Base-by-base conservation (phyloP, 2,329 filamentous ascomycete genomes). In the Metarhizium anisopliae region DNA sequence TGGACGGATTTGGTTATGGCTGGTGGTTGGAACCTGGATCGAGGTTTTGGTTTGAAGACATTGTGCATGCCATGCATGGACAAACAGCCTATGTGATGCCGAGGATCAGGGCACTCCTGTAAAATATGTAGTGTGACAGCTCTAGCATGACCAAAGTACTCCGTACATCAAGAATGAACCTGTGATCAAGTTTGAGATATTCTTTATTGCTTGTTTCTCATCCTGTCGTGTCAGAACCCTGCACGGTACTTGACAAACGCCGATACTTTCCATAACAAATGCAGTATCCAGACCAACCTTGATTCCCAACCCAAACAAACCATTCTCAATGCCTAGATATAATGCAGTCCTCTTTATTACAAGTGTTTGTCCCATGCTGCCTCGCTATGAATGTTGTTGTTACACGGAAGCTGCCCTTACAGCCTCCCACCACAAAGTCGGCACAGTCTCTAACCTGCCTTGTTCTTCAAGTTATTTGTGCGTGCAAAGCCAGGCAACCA, bases 401-500 rank as follows among this genome's bases (percentile, higher is more conserved):
- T 38, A 53, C 30, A 53, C n/a, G 16, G n/a, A 30, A 20, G 7
- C 16, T n/a, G 36, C 47, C 43, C 14, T 20, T 32, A 10, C 8
- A n/a, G 11, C 20, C 52, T 51, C 18, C 10, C n/a, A 36, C 14
- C 50, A 35, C 50, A 45, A 38, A 32, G 8, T 13, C 18, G 18
- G 29, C 51, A 57, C 36, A 53, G 47, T 30, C 49, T 25, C 59
- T 62, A 60, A 14, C 57, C 56, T 4, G 53, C 42, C 52, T 54
- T 63, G 52, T 58, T 62, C 58, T 59, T 63, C 25, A 64, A 59
- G 50, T 59, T 61, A 35, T 58, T 60, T 30, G 62, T 52, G 52
- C 67, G 60, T 14, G 67, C 62, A 55, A 73, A 72, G 1, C 60
- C 64, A 14, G 67, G 65, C 20, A 72, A 60, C 71, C 71, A 73